Base-by-base conservation (phyloP, 805 yeast genomes). In the Kodamaea sagamina region DNA sequence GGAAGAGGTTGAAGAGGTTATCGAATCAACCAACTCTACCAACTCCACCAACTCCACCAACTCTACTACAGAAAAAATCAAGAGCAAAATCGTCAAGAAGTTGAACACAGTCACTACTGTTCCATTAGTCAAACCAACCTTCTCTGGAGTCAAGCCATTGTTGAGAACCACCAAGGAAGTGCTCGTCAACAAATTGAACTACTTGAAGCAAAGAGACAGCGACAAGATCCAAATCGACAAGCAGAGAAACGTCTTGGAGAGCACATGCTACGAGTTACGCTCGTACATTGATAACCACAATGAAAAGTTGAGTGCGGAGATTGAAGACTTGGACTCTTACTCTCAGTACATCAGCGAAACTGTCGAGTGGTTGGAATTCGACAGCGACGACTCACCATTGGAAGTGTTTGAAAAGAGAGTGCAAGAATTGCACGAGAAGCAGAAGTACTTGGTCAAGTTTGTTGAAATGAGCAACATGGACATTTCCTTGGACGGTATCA, bases 351-450 rank as follows among this genome's bases (percentile, higher is more conserved):
- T 84, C 4, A 44, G 67, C 11, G 81, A 78, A 8, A 63, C 71
- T 18, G 64, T 86, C 36, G 92, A 84, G 46, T 88, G 96, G 96
- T 66, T 89, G 28, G 95, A 88, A 39, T 79, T 77, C 53, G 89
- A 81, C 12, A 74, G 87, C 27, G 85, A 77, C 42, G 69, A 65
- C 16, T 76, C 86, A 1, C 49, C 61, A 3, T 11, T 57, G 15
- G 55, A 57, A 3, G 66, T 61, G 4, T 47, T 69, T 9, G 42
- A 54, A 34, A 54, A 43, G 7, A 69, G 64, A 48, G 40, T 55
- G 15, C 42, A 48, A n/a, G 52, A 50, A 19, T 38, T 69, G 4
- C 26, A 45, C 0, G 47, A 43, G 2, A 51, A 55, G 35, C 56
- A 51, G 44, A 28, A 42, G 2, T 50, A 51, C 19, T 49, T 68